phyloP scores from a whole-genome alignment of 2,329 filamentous ascomycete species.

The Bipolaris bicolor region DNA sequence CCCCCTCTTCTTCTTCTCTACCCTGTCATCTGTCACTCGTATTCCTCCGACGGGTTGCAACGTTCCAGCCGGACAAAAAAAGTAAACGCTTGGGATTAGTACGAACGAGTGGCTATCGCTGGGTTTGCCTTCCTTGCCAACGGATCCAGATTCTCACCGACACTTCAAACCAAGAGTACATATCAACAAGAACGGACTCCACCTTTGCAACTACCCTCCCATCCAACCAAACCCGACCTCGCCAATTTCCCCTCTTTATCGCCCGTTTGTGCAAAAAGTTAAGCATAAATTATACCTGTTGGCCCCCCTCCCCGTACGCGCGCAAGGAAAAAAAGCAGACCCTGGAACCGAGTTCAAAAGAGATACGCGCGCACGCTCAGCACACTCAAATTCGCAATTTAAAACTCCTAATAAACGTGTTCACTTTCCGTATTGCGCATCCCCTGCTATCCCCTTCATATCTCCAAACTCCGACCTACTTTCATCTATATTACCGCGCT shows the following conservation, averaged over 20 bases:
- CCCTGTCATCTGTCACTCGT: neutral
- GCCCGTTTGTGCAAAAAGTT: neutral
- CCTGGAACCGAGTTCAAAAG: no score
- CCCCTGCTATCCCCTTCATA: no score
- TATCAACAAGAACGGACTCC: neutral
- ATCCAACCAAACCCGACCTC: neutral
- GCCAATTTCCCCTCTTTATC: neutral
- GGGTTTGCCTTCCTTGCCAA: neutral
- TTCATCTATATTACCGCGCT: no score
- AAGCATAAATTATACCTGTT: neutral
- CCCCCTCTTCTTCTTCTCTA: neutral
- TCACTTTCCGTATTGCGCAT: no score
- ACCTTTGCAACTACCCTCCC: neutral
- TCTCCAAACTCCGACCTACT: no score
- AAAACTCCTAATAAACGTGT: neutral
- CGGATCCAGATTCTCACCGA: slow-evolving; percentile 5
- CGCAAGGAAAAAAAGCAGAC: no score
- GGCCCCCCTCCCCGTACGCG: no score
- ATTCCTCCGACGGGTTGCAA: neutral
- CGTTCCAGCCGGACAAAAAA: neutral
- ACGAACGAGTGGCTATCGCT: neutral
- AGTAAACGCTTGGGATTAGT: neutral
- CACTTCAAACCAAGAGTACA: neutral
- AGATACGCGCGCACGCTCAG: no score
- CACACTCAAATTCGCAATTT: neutral